These are phyloP conservation scores for Mycena sanguinolenta DNA, from an alignment of 768 basidiomycete species.

Conservation along the genomic window DNA sequence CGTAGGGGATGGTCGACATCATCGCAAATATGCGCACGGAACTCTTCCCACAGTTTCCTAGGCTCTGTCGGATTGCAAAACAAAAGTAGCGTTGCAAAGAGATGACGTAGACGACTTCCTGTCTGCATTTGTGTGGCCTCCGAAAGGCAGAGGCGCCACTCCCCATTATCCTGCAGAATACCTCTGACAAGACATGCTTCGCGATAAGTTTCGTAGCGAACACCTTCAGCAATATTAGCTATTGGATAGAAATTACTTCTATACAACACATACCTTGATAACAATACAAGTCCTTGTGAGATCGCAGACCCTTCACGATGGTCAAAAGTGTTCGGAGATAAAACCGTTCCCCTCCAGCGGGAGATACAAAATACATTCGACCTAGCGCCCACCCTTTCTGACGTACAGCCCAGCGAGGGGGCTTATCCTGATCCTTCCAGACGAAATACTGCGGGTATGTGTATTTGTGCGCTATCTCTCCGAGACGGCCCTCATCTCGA, in stretches of 20 bases:
- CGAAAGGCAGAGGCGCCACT: constrained; percentile 53
- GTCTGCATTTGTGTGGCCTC: constrained; percentile 51
- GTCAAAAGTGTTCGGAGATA: constrained; percentile 51
- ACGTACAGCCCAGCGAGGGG: constrained; percentile 45
- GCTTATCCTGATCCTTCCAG: constrained; percentile 30
- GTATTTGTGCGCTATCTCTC: constrained; percentile 38
- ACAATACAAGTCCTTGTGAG: constrained; percentile 17
- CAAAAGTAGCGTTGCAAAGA: constrained; percentile 49
- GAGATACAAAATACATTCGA: constrained; percentile 53
- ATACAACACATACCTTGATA: constrained; percentile 10
- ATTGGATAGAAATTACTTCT: too few species aligned
- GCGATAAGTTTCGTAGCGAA: constrained; percentile 29
- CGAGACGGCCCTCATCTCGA: too few species aligned
- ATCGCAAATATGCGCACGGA: constrained; percentile 6
- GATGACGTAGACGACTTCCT: constrained; percentile 44
- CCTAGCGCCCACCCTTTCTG: constrained; percentile 52
- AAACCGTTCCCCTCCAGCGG: constrained; percentile 44
- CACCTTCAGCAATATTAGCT: not conserved
- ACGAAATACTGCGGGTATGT: constrained; percentile 51
- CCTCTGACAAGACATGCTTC: constrained; percentile 48
- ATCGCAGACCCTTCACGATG: constrained; percentile 46
- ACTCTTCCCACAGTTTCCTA: not conserved
- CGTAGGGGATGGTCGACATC: not conserved
- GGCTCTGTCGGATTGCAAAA: constrained; percentile 6
- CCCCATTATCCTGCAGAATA: constrained; percentile 54